Percentiles rank a stretch among this genome's conserved stretches.
Conservation (phyloP, 2,329 filamentous ascomycete species). For the Apiospora marii region DNA sequence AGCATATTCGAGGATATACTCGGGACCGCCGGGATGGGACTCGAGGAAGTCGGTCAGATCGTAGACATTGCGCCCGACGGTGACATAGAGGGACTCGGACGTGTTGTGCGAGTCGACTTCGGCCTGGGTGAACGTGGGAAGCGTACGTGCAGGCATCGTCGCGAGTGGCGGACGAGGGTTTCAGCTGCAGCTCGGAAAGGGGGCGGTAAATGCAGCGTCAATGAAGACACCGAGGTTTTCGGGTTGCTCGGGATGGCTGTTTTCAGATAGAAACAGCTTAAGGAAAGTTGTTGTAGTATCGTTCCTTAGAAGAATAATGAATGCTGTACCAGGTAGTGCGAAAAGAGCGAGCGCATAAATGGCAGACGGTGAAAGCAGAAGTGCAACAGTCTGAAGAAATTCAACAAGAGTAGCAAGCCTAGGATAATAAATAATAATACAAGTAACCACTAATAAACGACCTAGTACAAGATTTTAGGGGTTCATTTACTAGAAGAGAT, state of each 20-base stretch:
- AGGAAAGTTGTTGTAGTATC: constrained; percentile 2
- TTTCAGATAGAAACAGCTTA: constrained; percentile 1
- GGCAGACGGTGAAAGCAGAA: constrained; percentile 3
- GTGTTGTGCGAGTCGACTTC: constrained; percentile 86
- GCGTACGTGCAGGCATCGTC: constrained; percentile 79
- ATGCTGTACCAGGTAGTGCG: constrained; percentile 8
- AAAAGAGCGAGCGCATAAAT: constrained; percentile 15
- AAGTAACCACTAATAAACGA: constrained; percentile 16
- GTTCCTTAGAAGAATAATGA: neutral
- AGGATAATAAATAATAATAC: constrained; percentile 17
- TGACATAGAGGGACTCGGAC: constrained; percentile 89
- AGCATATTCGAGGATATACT: constrained; percentile 87
- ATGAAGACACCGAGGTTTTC: neutral
- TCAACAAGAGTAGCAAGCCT: neutral
- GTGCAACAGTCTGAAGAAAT: constrained; percentile 13
- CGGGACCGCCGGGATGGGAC: constrained; percentile 88
- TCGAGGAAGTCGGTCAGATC: constrained; percentile 92
- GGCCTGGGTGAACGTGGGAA: constrained; percentile 82
- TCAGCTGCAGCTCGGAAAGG: neutral
- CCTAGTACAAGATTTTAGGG: constrained; percentile 24
- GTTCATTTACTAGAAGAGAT: constrained; percentile 25
- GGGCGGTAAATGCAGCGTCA: neutral
- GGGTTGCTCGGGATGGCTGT: neutral
- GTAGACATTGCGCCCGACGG: constrained; percentile 88
- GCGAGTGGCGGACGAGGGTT: neutral